Percentiles rank a stretch among this genome's conserved stretches.
Evolutionary conservation across 169 alveolate species (phyloP).

Genomic region (Besnoitia besnoiti): DNA sequence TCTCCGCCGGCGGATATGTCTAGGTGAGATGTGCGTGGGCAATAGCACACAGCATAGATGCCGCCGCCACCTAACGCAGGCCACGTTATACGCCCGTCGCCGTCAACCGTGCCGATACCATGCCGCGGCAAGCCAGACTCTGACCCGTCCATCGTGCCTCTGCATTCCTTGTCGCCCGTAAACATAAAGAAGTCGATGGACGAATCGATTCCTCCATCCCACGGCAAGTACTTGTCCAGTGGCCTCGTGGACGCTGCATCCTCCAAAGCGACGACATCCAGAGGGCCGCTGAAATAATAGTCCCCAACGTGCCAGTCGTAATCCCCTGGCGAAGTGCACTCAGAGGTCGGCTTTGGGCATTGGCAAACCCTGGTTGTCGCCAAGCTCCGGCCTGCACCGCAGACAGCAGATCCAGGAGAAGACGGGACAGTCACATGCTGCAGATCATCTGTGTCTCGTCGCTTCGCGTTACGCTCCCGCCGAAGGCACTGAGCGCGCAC

Average conservation of each 20-base stretch:
- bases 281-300: conserved; percentile 39
- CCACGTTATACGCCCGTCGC: neutral
- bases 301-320: conserved; percentile 55
- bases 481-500: too few relatives aligned
- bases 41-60: conserved; percentile 13
- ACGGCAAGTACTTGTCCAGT: neutral
- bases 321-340: conserved; percentile 41
- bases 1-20: neutral
- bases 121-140: conserved; percentile 23
- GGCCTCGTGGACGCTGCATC: conserved; percentile 27
- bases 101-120: neutral
- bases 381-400: conserved; percentile 37
- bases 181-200: conserved; percentile 27
- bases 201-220: conserved; percentile 23
- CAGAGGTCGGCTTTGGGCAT: conserved; percentile 24
- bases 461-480: too few relatives aligned
- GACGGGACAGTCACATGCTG: too few relatives aligned
- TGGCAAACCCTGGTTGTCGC: conserved; percentile 43
- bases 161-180: conserved; percentile 10
- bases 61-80: neutral
- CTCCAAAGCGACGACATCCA: neutral
- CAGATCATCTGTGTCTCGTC: too few relatives aligned
- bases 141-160: neutral
- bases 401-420: too few relatives aligned
- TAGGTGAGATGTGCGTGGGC: neutral